phyloP scores from a whole-genome alignment of 257 asterid species.

The Marsdenia floribunda region DNA sequence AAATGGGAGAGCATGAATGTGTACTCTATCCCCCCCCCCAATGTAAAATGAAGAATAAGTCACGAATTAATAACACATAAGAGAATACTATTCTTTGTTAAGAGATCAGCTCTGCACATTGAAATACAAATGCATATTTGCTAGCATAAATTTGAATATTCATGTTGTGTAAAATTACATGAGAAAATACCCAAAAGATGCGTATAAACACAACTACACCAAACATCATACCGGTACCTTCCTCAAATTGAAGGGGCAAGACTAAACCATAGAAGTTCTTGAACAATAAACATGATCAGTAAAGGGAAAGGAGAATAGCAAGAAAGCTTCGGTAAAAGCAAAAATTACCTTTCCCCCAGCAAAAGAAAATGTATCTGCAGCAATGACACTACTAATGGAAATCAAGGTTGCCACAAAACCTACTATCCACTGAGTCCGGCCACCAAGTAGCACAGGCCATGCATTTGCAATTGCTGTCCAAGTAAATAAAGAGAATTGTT shows the following conservation, averaged over 20 bases:
- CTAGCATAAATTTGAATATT: too few relatives aligned
- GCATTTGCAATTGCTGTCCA: too few relatives aligned
- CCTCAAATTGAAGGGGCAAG: neutral
- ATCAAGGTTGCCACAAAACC: conserved; percentile 89
- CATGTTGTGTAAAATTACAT: too few relatives aligned
- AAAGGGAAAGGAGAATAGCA: neutral
- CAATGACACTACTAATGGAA: conserved; percentile 81
- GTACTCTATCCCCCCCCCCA: neutral
- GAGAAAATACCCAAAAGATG: too few relatives aligned
- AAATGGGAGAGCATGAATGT: neutral
- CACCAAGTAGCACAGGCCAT: too few relatives aligned
- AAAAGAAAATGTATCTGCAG: conserved; percentile 97
- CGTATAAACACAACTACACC: neutral
- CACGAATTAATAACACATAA: neutral
- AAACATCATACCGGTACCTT: neutral
- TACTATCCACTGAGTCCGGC: too few relatives aligned
- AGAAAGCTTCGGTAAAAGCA: conserved; percentile 2
- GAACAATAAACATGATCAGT: neutral
- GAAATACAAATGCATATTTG: too few relatives aligned
- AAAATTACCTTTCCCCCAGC: conserved; percentile 93
- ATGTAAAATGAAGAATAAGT: neutral
- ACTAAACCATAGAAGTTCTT: neutral
- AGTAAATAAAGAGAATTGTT: too few relatives aligned
- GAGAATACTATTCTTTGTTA: neutral
- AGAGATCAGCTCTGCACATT: neutral